A percentile compares a stretch with the other conserved stretches of the same genome.
These are phyloP conservation scores for Metschnikowia continentalis DNA, from an alignment of 805 yeast species.

Conservation along the genomic window DNA sequence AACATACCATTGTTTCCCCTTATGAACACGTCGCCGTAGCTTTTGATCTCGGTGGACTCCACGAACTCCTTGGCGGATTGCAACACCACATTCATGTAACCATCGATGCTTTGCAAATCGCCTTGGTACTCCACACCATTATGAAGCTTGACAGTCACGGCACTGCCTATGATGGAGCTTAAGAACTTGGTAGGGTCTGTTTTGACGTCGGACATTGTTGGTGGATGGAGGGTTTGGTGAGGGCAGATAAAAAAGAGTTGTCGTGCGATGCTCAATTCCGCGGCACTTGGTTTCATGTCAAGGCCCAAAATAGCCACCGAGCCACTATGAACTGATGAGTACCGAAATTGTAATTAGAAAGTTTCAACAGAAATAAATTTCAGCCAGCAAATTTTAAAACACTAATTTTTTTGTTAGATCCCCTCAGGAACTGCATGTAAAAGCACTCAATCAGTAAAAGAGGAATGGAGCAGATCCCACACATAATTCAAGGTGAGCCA, in stretches of 20 bases:
- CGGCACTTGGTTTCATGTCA: background rate
- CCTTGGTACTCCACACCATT: slow-evolving; percentile 79
- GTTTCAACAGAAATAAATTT: too few species aligned
- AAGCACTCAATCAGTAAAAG: too few species aligned
- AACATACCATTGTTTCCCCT: slow-evolving; percentile 81
- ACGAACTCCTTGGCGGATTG: slow-evolving; percentile 69
- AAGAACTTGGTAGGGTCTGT: slow-evolving; percentile 76
- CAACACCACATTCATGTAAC: slow-evolving; percentile 92
- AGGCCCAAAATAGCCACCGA: too few species aligned
- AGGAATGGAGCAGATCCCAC: too few species aligned
- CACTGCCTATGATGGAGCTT: slow-evolving; percentile 70
- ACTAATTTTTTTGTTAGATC: too few species aligned
- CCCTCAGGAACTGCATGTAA: too few species aligned
- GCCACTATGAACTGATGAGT: too few species aligned
- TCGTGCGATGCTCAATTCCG: slow-evolving; percentile 6
- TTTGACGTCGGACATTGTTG: slow-evolving; percentile 19
- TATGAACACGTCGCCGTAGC: slow-evolving; percentile 75
- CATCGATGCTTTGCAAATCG: slow-evolving; percentile 79
- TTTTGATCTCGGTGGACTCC: slow-evolving; percentile 41
- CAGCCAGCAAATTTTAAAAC: too few species aligned
- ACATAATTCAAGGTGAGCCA: too few species aligned
- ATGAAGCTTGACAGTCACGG: slow-evolving; percentile 77
- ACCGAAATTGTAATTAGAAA: too few species aligned
- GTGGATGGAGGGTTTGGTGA: background rate
- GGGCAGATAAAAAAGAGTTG: slow-evolving; percentile 4